Conservation (phyloP, 495 filamentous ascomycete genomes). For the Aspergillus haitiensis region DNA sequence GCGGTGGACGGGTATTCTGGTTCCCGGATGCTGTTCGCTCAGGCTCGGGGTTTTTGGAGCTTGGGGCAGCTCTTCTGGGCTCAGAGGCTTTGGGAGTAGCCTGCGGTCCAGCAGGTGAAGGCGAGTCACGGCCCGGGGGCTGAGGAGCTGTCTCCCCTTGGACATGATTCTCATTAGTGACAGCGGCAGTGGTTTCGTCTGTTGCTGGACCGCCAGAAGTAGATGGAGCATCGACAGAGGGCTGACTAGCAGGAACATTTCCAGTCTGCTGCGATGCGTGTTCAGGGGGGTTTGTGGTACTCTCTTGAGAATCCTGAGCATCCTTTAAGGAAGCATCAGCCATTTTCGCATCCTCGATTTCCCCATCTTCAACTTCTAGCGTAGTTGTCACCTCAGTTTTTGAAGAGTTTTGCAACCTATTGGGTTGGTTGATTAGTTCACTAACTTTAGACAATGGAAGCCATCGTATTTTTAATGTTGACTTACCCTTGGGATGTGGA, state of each 20-base stretch:
- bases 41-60: constrained; percentile 40
- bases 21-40: constrained; percentile 28
- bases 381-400: constrained; percentile 32
- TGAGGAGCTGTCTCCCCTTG: constrained; percentile 18
- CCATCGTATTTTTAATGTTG: neutral
- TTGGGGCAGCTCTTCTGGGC: constrained; percentile 31
- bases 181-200: constrained; percentile 20
- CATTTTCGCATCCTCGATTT: constrained; percentile 69
- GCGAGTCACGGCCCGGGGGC: constrained; percentile 10
- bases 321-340: constrained; percentile 31
- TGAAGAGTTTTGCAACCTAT: constrained; percentile 35
- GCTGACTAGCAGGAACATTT: constrained; percentile 18
- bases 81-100: constrained; percentile 28
- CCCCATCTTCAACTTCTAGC: constrained; percentile 73
- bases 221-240: constrained; percentile 8
- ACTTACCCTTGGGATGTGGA: constrained; percentile 43
- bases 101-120: constrained; percentile 29
- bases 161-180: constrained; percentile 11
- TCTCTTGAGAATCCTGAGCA: constrained; percentile 13
- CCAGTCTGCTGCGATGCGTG: constrained; percentile 14
- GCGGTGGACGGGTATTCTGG: constrained; percentile 32
- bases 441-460: neutral
- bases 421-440: constrained; percentile 19
- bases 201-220: constrained; percentile 21
- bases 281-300: constrained; percentile 18